Conservation (phyloP, 2,329 filamentous ascomycete genomes). For the Furcasterigmium sp. region DNA sequence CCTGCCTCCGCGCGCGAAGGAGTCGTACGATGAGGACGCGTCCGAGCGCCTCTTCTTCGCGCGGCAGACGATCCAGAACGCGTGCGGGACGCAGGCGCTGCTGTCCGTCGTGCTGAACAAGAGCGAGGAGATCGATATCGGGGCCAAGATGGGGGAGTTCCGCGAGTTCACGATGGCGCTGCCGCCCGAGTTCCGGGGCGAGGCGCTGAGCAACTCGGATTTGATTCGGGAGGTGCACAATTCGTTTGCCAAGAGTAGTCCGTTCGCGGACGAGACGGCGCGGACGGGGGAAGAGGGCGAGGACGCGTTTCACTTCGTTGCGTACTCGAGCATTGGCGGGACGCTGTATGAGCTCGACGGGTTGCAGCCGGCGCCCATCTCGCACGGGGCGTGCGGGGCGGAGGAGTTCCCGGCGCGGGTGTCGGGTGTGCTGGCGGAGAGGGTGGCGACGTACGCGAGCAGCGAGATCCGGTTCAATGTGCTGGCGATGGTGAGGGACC, state of each 20-base stretch:
- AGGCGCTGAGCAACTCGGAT: slow-evolving; percentile 58
- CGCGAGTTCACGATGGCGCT: slow-evolving; percentile 84
- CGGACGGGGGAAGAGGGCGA: slow-evolving; percentile 65
- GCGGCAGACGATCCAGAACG: slow-evolving; percentile 95
- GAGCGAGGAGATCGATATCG: slow-evolving; percentile 64
- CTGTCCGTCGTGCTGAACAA: slow-evolving; percentile 90
- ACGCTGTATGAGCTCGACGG: slow-evolving; percentile 92
- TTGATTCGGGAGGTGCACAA: slow-evolving; percentile 79
- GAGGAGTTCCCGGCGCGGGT: slow-evolving; percentile 74
- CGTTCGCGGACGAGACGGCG: slow-evolving; percentile 88
- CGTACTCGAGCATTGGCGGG: slow-evolving; percentile 78
- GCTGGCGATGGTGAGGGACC: slow-evolving; percentile 83
- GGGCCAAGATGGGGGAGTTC: slow-evolving; percentile 66
- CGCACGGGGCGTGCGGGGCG: slow-evolving; percentile 69
- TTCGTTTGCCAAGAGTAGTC: slow-evolving; percentile 80
- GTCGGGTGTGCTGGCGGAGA: slow-evolving; percentile 77
- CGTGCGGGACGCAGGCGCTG: slow-evolving; percentile 93
- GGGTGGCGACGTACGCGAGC: slow-evolving; percentile 78
- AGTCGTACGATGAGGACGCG: slow-evolving; percentile 67
- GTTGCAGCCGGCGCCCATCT: slow-evolving; percentile 86
- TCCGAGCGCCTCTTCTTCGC: slow-evolving; percentile 85
- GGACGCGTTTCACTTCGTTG: slow-evolving; percentile 97
- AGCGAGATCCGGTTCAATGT: slow-evolving; percentile 95
- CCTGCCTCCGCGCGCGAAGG: slow-evolving; percentile 10
- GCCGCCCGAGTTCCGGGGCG: slow-evolving; percentile 64